Percentiles rank a stretch among this genome's conserved stretches.
These are phyloP conservation scores for Moringa oleifera DNA, from an alignment of 345 rosid species.

Conservation along the genomic window DNA sequence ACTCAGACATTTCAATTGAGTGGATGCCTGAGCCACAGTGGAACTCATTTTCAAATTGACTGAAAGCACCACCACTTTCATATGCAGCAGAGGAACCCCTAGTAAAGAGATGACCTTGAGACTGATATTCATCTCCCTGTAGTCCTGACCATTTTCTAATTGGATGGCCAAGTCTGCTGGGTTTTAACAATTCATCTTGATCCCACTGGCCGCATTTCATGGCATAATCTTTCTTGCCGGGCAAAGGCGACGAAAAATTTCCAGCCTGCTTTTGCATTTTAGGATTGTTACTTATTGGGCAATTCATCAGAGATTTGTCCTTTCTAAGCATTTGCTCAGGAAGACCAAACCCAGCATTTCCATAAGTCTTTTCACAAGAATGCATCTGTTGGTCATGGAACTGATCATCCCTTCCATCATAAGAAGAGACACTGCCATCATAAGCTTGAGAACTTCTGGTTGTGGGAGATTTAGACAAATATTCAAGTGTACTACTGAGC, in stretches of 20 bases:
- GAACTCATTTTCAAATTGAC: slow-evolving; percentile 37
- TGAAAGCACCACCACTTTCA: slow-evolving; percentile 39
- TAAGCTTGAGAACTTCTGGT: slow-evolving; percentile 53
- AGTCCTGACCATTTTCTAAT: slow-evolving; percentile 35
- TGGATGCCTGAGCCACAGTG: slow-evolving; percentile 26
- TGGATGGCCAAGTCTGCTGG: slow-evolving; percentile 28
- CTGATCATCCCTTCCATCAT: slow-evolving; percentile 55
- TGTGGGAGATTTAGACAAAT: slow-evolving; percentile 31
- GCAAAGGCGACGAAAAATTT: slow-evolving; percentile 27
- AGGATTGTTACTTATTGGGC: slow-evolving; percentile 19
- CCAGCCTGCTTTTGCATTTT: slow-evolving; percentile 20
- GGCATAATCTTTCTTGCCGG: slow-evolving; percentile 25
- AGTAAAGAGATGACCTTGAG: slow-evolving; percentile 30
- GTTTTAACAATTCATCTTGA: slow-evolving; percentile 31
- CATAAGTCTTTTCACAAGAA: slow-evolving; percentile 22
- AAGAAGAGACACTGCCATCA: slow-evolving; percentile 70
- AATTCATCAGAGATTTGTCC: slow-evolving; percentile 27
- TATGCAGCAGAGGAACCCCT: slow-evolving; percentile 34
- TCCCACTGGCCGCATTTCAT: slow-evolving; percentile 23
- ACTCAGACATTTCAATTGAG: slow-evolving; percentile 32
- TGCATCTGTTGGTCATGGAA: slow-evolving; percentile 23
- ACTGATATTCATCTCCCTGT: slow-evolving; percentile 32
- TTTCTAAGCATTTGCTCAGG: slow-evolving; percentile 30
- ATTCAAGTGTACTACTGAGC: slow-evolving; percentile 26
- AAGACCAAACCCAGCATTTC: slow-evolving; percentile 22